Percentiles rank a stretch among this genome's conserved stretches.
Conservation (phyloP, 176 grass and related monocot species). For the Eragrostis curvula region DNA sequence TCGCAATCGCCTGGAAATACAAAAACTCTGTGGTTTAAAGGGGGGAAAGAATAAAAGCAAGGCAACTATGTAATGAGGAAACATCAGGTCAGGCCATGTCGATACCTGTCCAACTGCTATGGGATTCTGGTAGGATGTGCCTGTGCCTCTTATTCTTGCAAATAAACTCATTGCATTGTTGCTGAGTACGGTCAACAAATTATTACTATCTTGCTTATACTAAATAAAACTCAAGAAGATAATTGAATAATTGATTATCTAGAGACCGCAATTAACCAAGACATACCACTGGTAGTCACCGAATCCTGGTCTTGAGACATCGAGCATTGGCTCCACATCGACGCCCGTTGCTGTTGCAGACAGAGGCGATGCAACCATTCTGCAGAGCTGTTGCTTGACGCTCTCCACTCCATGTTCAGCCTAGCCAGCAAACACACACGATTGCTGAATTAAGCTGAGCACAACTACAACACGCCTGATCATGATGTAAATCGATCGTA, state of each 20-base stretch:
- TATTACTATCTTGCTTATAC: not conserved
- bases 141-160: conserved; percentile 43
- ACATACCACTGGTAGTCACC: conserved; percentile 75
- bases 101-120: conserved; percentile 56
- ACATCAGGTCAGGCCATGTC: no score
- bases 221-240: not conserved
- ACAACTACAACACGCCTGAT: no score
- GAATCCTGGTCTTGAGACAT: conserved; percentile 48
- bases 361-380: conserved; percentile 55
- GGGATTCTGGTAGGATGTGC: conserved; percentile 52
- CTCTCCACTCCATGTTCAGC: conserved; percentile 19
- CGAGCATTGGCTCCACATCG: conserved; percentile 62
- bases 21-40: no score
- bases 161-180: conserved; percentile 81
- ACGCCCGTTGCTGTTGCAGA: conserved; percentile 47
- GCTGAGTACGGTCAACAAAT: conserved; percentile 22
- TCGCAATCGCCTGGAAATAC: conserved; percentile 50
- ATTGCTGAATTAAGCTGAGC: no score
- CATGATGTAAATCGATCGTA: no score
- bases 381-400: conserved; percentile 56
- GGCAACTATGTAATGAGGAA: not conserved
- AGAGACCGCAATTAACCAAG: not conserved
- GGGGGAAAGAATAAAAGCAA: not conserved
- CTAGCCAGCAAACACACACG: no score
- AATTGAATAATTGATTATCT: not conserved